phyloP scores from a whole-genome alignment of 495 filamentous ascomycete species.

The Podospora tetraspora region DNA sequence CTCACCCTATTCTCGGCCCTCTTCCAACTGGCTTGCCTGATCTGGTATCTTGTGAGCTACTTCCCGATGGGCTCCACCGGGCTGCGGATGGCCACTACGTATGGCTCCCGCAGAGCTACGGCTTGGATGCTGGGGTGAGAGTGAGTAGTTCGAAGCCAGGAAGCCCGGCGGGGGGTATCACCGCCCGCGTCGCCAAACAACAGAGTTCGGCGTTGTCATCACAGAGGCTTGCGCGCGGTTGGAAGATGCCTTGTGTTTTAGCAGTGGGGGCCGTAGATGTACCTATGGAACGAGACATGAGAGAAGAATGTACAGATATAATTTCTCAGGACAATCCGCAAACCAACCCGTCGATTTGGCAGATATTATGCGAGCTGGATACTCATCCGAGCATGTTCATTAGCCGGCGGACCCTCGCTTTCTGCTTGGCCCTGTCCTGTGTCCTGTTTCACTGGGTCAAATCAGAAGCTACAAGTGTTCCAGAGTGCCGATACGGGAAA shows the following conservation, averaged over 20 bases:
- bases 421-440: not conserved
- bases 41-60: slow-evolving; percentile 97
- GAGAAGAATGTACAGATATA: not conserved
- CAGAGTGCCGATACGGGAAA: not conserved
- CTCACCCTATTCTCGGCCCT: slow-evolving; percentile 80
- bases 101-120: slow-evolving; percentile 76
- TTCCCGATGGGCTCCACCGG: slow-evolving; percentile 95
- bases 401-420: not conserved
- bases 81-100: slow-evolving; percentile 75
- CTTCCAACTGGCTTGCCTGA: slow-evolving; percentile 70
- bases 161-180: not conserved
- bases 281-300: not conserved
- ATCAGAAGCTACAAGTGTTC: not conserved
- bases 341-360: not conserved
- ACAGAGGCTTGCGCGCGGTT: not conserved
- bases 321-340: not conserved
- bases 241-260: not conserved
- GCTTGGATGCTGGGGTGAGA: slow-evolving; percentile 80
- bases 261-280: not conserved
- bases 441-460: slow-evolving; percentile 11
- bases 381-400: not conserved
- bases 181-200: not conserved
- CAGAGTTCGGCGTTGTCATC: not conserved
- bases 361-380: too few relatives aligned
- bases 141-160: not conserved